Evolutionary conservation across 2,329 filamentous ascomycete species (phyloP), one percentile per base, ranked within the genome.

Genomic region (Pezicula rhizophila): DNA sequence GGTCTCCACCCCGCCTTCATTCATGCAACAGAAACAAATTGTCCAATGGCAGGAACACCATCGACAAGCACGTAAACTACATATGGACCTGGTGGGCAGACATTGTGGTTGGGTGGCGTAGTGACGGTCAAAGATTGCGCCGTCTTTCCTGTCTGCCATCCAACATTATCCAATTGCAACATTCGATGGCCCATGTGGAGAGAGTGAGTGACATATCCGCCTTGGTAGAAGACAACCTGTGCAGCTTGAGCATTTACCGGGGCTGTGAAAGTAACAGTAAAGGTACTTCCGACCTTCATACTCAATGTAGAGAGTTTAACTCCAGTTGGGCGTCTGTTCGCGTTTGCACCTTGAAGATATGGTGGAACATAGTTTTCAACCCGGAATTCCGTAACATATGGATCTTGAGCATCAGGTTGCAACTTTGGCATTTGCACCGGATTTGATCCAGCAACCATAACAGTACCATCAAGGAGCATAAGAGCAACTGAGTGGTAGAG

Each of bases 101-200:
- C 64, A 52, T 75, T 78, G 56, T 66, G 70, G 57, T 74, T 76
- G 2, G 77, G 75, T 40, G 80, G 79, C 63, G 76, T 75, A 11
- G 64, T 76, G 42, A 78, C 77, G 8, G 67, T 72, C 49, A 82
- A 60, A 20, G 67, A 74, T 54, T 78, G 73, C 20, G 53, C 50
- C 18, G 63, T 67, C 37, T 58, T 54, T 10, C 70, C 70, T 1
- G 68, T 59, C n/a, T 57, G 58, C 62, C 73, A 80, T 35, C 73
- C 75, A 17, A 64, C 65, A 40, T 60, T 66, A 53, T 81, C 77
- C 37, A 82, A 66, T 56, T 73, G 72, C 37, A 76, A 49, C 73
- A 81, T 77, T 10, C 78, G 72, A 54, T 80, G 77, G 39, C 77
- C 77, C 79, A 82, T 82, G 59, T 82, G 79, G 17, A 82, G 59